Percentiles rank a stretch among this genome's conserved stretches.
Evolutionary conservation across 306 rosid genomes (phyloP).

Genomic region (Malus fusca): DNA sequence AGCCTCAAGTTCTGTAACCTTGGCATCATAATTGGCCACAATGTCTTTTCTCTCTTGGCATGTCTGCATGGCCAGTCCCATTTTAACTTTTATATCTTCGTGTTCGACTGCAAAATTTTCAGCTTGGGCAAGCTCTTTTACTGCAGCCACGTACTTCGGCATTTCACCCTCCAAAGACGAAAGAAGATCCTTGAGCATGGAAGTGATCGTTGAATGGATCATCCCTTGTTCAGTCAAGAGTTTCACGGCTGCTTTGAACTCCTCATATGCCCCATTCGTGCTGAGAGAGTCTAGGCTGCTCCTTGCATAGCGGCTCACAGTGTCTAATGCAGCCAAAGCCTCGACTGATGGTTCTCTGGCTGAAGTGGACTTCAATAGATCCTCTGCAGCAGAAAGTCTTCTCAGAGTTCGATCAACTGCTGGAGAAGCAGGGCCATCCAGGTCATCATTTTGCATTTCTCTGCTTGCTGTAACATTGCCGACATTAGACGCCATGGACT

Average conservation of each 20-base stretch:
- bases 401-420: neutral
- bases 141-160: neutral
- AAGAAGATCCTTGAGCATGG: neutral
- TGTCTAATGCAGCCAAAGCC: neutral
- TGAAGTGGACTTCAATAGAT: neutral
- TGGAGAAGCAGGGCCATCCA: neutral
- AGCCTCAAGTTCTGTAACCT: neutral
- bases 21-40: neutral
- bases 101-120: neutral
- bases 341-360: neutral
- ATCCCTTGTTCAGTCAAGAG: neutral
- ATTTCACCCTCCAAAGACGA: neutral
- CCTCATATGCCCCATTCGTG: neutral
- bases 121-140: neutral
- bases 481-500: neutral
- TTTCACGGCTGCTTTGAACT: neutral
- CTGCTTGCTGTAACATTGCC: neutral
- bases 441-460: neutral
- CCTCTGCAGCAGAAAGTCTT: neutral
- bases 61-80: neutral
- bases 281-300: neutral
- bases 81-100: neutral
- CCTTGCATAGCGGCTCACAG: neutral
- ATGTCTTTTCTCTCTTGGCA: neutral
- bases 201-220: neutral